These are phyloP conservation scores for Penicillium cataractarum DNA, from an alignment of 495 filamentous ascomycete genomes.

Conservation along the genomic window DNA sequence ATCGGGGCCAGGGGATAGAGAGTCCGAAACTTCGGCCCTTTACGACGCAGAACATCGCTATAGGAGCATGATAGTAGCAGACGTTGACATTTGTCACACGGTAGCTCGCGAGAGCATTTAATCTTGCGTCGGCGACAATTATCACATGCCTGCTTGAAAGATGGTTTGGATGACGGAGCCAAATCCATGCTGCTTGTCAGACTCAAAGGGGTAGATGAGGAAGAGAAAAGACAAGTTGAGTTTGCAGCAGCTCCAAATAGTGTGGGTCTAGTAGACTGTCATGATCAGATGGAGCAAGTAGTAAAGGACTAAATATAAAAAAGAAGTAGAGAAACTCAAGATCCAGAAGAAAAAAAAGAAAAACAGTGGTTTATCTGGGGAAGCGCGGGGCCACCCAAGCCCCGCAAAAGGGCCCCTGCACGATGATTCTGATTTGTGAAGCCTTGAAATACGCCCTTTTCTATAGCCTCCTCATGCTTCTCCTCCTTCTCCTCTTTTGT, in stretches of 20 bases:
- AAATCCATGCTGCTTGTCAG: slow-evolving; percentile 25
- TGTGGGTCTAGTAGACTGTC: background rate
- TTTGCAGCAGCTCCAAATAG: background rate
- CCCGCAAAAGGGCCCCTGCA: slow-evolving; percentile 30
- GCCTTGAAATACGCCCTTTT: slow-evolving; percentile 3
- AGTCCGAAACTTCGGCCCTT: slow-evolving; percentile 51
- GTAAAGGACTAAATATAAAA: slow-evolving; percentile 6
- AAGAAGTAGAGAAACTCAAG: background rate
- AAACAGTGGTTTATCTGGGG: slow-evolving; percentile 24
- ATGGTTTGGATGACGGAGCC: slow-evolving; percentile 28
- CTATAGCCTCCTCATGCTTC: slow-evolving; percentile 8
- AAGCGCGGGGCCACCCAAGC: slow-evolving; percentile 22
- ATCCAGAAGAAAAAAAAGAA: slow-evolving; percentile 6
- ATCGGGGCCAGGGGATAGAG: slow-evolving; percentile 49
- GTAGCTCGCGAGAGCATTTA: slow-evolving; percentile 47
- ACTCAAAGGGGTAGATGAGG: background rate
- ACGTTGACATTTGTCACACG: slow-evolving; percentile 50
- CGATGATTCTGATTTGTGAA: slow-evolving; percentile 6
- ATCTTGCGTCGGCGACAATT: slow-evolving; percentile 52
- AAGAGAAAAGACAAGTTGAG: background rate
- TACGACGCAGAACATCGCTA: slow-evolving; percentile 47
- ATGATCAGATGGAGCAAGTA: background rate
- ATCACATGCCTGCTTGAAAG: slow-evolving; percentile 49
- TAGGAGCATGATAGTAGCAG: slow-evolving; percentile 52
- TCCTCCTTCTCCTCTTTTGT: background rate